These are phyloP conservation scores for Helicocarpus griseus DNA, from an alignment of 2,329 filamentous ascomycete genomes.

Conservation along the genomic window DNA sequence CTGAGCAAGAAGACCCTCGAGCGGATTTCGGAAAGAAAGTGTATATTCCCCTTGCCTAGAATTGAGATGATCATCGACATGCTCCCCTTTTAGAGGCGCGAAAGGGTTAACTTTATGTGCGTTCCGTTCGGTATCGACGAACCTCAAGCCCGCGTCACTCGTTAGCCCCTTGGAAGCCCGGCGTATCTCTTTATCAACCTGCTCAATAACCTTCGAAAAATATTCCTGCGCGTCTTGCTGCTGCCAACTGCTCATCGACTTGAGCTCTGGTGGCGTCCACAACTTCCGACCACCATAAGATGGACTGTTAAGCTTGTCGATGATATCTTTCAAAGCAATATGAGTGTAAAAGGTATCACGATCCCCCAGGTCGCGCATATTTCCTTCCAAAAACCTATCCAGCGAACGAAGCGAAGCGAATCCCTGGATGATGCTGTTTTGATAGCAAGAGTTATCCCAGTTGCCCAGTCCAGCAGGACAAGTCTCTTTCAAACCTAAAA, in stretches of 20 bases:
- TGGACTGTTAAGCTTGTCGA: conserved; percentile 59
- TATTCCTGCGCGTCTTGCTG: conserved; percentile 98
- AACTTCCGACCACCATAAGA: conserved; percentile 64
- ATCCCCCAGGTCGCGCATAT: conserved; percentile 26
- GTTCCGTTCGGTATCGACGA: conserved; percentile 23
- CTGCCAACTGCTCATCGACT: conserved; percentile 89
- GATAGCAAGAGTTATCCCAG: conserved; percentile 91
- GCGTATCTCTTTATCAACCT: conserved; percentile 67
- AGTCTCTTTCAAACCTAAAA: conserved; percentile 26
- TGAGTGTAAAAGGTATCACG: conserved; percentile 38
- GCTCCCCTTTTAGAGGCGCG: conserved; percentile 6
- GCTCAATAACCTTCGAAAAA: conserved; percentile 78
- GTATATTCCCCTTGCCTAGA: conserved; percentile 8
- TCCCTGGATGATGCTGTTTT: conserved; percentile 88
- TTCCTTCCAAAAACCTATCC: conserved; percentile 51
- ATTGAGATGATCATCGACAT: conserved; percentile 9
- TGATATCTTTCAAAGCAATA: conserved; percentile 52
- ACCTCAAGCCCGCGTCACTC: conserved; percentile 34
- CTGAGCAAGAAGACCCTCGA: conserved; percentile 82
- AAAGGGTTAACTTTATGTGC: background rate
- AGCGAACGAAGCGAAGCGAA: conserved; percentile 67
- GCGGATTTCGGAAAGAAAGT: conserved; percentile 53
- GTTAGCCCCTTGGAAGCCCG: conserved; percentile 39
- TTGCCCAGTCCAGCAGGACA: conserved; percentile 64
- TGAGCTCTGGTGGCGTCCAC: conserved; percentile 72